Base-by-base conservation (phyloP, 148 eudicot species). In the Vaccinium macrocarpon region DNA sequence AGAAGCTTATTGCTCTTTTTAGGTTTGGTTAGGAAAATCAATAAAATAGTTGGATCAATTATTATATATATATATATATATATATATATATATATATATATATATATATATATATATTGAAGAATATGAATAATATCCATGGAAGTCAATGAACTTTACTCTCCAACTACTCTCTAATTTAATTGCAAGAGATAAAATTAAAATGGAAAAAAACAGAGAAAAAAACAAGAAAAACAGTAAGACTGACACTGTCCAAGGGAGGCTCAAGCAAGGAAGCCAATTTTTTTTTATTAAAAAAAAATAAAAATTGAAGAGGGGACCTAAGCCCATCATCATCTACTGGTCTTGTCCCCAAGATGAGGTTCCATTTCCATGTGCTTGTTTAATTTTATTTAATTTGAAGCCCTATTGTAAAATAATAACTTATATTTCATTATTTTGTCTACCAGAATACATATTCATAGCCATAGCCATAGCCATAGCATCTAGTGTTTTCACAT, bases 291-390 rank as follows among this genome's bases (percentile, higher is more conserved):
- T 35, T 3, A 23, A 21, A 61, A 56, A 56, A 57, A 15, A 61
- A 61, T n/a, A 66, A 66, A 81, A 62, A 0, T 18, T 56, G 3
- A 8, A 62, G 52, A 68, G 42, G 62, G 81, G 61, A 56, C 27
- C 46, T 66, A 16, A 29, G 70, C 76, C 76, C 83, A 81, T 68
- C 61, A 68, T 48, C 76, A 50, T 81, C 76, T 64, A 16, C 27
- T 50, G 76, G 14, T 29, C 10, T 81, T 81, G 83, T 49, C 76
- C 83, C 38, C 83, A 16, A 81, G 61, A 23, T 49, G 61, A 81
- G 82, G 83, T 49, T 68, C 76, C 48, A 81, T 50, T 25, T 49
- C 76, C 83, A 81, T 81, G 83, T 81, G 83, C 83, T 21, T 13
- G n/a, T 68, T 49, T 35, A 49, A 66, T 49, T 27, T n/a, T n/a